phyloP scores from a whole-genome alignment of 106 monocot genomes.

The Dendrobium officinale region DNA sequence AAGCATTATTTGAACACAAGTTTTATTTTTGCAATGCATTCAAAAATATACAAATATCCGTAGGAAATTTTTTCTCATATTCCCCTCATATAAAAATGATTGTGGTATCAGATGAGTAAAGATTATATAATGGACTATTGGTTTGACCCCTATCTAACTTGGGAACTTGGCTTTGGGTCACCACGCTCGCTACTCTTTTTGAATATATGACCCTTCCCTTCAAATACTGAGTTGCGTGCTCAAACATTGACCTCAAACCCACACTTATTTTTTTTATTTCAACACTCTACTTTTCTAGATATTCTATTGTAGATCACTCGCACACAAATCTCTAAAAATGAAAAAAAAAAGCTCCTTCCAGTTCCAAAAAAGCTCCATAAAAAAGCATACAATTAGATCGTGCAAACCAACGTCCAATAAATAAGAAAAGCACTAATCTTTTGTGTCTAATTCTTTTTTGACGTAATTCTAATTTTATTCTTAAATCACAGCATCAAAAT shows the following conservation, averaged over 20 bases:
- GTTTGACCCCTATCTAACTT: neutral
- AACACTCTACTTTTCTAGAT: neutral
- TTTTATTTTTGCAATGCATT: neutral
- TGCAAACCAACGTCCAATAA: neutral
- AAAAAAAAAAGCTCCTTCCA: neutral
- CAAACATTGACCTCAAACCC: no score
- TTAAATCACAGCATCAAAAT: neutral
- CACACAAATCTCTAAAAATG: neutral
- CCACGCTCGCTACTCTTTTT: neutral
- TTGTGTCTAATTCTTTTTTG: neutral
- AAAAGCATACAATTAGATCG: neutral
- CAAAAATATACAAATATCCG: neutral
- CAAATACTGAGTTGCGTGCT: neutral
- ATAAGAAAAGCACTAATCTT: neutral
- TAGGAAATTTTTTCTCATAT: neutral
- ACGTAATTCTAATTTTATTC: neutral
- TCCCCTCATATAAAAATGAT: neutral
- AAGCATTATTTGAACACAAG: no score
- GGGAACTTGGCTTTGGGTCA: neutral
- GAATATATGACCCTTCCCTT: neutral
- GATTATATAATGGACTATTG: neutral
- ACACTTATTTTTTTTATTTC: neutral
- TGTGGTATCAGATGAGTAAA: neutral
- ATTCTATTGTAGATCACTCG: neutral
- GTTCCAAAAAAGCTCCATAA: neutral